These are phyloP conservation scores for Exophiala bonariae DNA, from an alignment of 2,329 filamentous ascomycete genomes.

Conservation along the genomic window DNA sequence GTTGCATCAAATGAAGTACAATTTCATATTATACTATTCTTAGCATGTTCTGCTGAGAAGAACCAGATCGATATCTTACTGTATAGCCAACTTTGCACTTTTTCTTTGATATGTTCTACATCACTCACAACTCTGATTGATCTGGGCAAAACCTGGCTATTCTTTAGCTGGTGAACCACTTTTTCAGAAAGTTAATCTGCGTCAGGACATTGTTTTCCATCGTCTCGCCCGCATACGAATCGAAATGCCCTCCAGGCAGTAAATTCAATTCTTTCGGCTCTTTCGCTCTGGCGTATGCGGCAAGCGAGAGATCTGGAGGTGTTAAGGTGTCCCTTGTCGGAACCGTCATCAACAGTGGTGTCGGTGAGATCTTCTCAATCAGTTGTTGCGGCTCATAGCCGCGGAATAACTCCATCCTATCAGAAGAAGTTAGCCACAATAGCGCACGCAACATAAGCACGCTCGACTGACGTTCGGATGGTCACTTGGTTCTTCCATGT, in stretches of 20 bases:
- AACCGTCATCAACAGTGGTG: constrained; percentile 40
- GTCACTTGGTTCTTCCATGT: constrained; percentile 42
- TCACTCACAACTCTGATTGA: too few relatives aligned
- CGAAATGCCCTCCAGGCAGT: constrained; percentile 40
- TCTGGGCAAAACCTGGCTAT: too few relatives aligned
- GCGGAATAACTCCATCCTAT: constrained; percentile 8
- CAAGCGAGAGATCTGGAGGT: constrained; percentile 33
- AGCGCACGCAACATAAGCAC: neutral
- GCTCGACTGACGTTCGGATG: constrained; percentile 27
- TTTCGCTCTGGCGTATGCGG: constrained; percentile 34
- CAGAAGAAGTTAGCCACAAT: too few relatives aligned
- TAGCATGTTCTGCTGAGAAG: too few relatives aligned
- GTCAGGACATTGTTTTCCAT: constrained; percentile 27
- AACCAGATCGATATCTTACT: too few relatives aligned
- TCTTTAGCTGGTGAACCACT: constrained; percentile 2
- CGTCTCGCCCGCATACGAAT: constrained; percentile 33
- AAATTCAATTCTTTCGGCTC: constrained; percentile 41
- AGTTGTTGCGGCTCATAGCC: constrained; percentile 20
- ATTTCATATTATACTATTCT: too few relatives aligned
- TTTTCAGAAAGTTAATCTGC: constrained; percentile 35
- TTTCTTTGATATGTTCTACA: too few relatives aligned
- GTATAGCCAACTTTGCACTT: too few relatives aligned
- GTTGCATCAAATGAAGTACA: too few relatives aligned
- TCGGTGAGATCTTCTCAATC: constrained; percentile 38
- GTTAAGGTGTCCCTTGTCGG: constrained; percentile 34